Percentiles rank a stretch among this genome's conserved stretches.
phyloP scores from a whole-genome alignment of 164 flowering plant species.

The grape (Vitis vinifera) region DNA sequence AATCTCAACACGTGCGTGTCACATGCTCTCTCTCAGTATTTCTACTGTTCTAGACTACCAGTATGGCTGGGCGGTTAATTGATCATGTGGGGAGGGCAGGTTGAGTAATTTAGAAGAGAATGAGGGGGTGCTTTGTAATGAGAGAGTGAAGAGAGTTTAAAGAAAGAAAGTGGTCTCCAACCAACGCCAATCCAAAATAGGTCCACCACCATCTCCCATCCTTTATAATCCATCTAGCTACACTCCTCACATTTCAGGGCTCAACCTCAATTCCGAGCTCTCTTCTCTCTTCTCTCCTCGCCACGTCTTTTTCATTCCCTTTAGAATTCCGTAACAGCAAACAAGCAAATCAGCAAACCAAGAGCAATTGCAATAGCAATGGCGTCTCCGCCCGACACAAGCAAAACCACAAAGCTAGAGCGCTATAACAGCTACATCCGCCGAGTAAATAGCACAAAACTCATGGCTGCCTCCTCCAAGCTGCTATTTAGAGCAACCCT shows the following conservation, averaged over 20 bases:
- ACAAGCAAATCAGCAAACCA: background rate
- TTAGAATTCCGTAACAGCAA: background rate
- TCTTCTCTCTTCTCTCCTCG: background rate
- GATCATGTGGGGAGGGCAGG: too few relatives aligned
- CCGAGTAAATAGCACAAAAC: slow-evolving; percentile 64
- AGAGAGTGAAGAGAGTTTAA: slow-evolving; percentile 5
- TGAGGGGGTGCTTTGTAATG: background rate
- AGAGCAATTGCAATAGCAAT: slow-evolving; percentile 1
- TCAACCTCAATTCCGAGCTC: slow-evolving; percentile 2
- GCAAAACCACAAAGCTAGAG: slow-evolving; percentile 75
- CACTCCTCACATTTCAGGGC: slow-evolving; percentile 25
- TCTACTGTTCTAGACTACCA: too few relatives aligned
- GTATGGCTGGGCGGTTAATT: too few relatives aligned
- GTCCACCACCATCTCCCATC: background rate
- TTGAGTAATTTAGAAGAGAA: too few relatives aligned
- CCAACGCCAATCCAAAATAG: slow-evolving; percentile 23
- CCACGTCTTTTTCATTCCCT: background rate
- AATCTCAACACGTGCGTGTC: too few relatives aligned
- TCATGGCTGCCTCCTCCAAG: slow-evolving; percentile 76
- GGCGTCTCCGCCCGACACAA: slow-evolving; percentile 57
- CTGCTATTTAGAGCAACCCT: slow-evolving; percentile 78
- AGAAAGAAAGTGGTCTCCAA: slow-evolving; percentile 32
- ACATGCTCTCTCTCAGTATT: too few relatives aligned
- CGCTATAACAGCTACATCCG: slow-evolving; percentile 83
- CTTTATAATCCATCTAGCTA: slow-evolving; percentile 19